Base-by-base conservation (phyloP, 1,284 basidiomycete genomes). In the Termitomyces sp. region DNA sequence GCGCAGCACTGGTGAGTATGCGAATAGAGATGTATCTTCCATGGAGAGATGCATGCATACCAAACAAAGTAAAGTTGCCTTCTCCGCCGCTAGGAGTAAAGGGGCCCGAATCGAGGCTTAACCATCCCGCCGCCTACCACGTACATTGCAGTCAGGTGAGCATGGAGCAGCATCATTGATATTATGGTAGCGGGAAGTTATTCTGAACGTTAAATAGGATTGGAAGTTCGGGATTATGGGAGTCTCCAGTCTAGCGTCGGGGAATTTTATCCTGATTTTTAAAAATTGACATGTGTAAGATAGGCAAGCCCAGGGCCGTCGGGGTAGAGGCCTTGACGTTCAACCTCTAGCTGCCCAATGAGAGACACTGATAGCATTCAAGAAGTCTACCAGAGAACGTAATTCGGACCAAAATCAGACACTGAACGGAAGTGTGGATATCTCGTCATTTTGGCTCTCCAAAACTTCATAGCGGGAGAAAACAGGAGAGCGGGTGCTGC, bases 361-460 rank as follows among this genome's bases (percentile, higher is more conserved):
- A 48, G 47, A 38, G n/a, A 17, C 21, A 24, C 21, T 47, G 4
- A 34, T 34, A 34, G 45, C 8, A 34, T 24, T 24, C 12, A 48
- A 34, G 46, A 48, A 48, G 47, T 30, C 41, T 5, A 40, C 33
- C 8, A 31, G 36, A 30, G 43, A n/a, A 54, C 52, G 52, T 54
- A 54, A 54, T 54, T 36, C 28, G 39, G 52, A 30, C 45, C 9
- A 17, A 43, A 31, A 48, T 53, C 45, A 47, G 21, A 24, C 45
- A 47, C 44, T 28, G 31, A 19, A 26, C 17, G 28, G 24, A 34
- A 48, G 24, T 26, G 17, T 38, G 34, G n/a, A 48, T 30, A 41
- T 40, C 51, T 38, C 31, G 51, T 40, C 43, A 44, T 21, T 33
- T 52, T 52, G 43, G 12, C 42, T 31, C 26, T 52, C 34, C 31